Percentiles rank a stretch among this genome's conserved stretches.
phyloP scores from a whole-genome alignment of 176 grass and related monocot genomes.

The Bolboschoenus planiculmis region DNA sequence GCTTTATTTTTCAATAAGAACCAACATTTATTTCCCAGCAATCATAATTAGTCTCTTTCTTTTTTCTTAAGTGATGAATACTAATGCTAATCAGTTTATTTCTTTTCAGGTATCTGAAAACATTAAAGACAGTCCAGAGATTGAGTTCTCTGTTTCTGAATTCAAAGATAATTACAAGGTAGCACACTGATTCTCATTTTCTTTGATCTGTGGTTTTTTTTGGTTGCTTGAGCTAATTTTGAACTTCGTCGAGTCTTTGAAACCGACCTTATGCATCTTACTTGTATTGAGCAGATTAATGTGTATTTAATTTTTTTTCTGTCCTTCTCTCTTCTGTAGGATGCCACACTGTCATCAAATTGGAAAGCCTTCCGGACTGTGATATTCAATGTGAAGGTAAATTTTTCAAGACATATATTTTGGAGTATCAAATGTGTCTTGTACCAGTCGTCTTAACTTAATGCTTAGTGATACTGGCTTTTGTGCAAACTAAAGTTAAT shows the following conservation, averaged over 20 bases:
- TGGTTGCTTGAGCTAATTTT: neutral
- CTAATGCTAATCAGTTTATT: conserved; percentile 18
- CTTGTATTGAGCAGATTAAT: neutral
- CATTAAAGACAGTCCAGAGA: conserved; percentile 8
- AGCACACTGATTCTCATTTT: neutral
- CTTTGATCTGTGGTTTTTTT: neutral
- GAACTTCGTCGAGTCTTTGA: neutral
- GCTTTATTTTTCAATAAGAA: too few relatives aligned
- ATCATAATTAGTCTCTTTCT: neutral
- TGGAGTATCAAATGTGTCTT: neutral
- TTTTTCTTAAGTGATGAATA: neutral
- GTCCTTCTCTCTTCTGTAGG: conserved; percentile 33
- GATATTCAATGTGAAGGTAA: conserved; percentile 66
- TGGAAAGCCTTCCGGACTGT: conserved; percentile 82
- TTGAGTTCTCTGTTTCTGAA: conserved; percentile 40
- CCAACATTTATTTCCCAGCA: neutral
- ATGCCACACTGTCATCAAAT: conserved; percentile 52
- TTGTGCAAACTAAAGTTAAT: neutral
- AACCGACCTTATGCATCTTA: neutral
- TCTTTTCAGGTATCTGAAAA: conserved; percentile 20
- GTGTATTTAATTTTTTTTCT: neutral
- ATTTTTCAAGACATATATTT: neutral
- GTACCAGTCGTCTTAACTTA: neutral
- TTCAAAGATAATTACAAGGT: conserved; percentile 55
- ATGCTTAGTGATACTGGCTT: neutral